Base-by-base conservation (phyloP, 768 basidiomycete genomes). In the Xanthoconium stramineum region DNA sequence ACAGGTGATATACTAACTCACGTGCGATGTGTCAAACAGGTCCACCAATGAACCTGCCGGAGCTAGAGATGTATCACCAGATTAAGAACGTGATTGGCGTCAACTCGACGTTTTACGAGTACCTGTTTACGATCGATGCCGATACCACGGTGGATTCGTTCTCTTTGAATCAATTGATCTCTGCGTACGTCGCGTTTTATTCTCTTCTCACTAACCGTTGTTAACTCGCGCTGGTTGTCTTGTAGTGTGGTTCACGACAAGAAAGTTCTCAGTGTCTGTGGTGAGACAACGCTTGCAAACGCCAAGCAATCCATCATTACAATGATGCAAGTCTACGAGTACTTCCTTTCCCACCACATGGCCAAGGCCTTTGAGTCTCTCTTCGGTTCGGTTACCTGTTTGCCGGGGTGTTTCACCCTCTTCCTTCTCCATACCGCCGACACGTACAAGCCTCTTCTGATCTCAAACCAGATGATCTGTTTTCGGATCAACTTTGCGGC, bases 51-150 rank as follows among this genome's bases (percentile, higher is more conserved):
- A 92, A 89, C 66, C 97, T 97, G 1, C 74, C 96, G 59, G 97
- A 99, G 74, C 75, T 99, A 51, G 97, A 99, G 76, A 96, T 99
- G 77, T 98, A 94, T 69, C 97, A 98, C 70, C 97, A 99, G 73
- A 94, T 98, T 80, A 94, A 98, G 82, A 99, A 99, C 66, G 94
- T 98, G 52, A 98, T 99, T 64, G 97, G 97, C 72, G 94, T 99
- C 66, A 97, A 99, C 73, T 97, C 96, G 3, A 88, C 93, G 0
- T 98, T 98, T 76, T 99, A 98, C 74, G 97, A 98, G 74, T 98
- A 95, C 65, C 62, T 94, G 58, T 89, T 96, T 76, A 94, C 85
- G 69, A 84, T 97, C 40, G 94, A 97, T 73, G 94, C 94, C 59
- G 94, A 97, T 80, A 99, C 97, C 2, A 91, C 89, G 10, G 94